phyloP scores from a whole-genome alignment of 805 yeast genomes.

The Hagleromyces aurorensis region DNA sequence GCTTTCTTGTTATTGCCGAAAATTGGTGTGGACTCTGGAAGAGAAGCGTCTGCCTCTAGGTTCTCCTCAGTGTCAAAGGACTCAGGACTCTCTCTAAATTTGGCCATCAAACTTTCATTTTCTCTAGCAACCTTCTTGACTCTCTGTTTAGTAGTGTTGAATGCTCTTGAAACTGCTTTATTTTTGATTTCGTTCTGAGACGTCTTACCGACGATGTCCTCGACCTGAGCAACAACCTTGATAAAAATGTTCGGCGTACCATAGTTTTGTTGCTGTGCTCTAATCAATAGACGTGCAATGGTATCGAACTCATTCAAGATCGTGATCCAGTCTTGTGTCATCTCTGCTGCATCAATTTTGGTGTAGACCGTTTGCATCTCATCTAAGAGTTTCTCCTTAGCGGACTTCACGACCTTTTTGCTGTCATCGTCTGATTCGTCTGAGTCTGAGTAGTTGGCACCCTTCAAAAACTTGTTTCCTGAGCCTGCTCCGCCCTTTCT shows the following conservation, averaged over 20 bases:
- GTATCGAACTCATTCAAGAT: conserved; percentile 73
- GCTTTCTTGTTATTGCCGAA: conserved; percentile 26
- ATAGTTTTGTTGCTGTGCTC: conserved; percentile 65
- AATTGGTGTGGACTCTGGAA: conserved; percentile 29
- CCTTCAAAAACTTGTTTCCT: conserved; percentile 31
- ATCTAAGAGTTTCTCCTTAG: conserved; percentile 85
- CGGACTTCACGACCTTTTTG: conserved; percentile 82
- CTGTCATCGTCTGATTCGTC: conserved; percentile 58
- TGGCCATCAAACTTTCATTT: conserved; percentile 48
- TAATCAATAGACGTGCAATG: conserved; percentile 55
- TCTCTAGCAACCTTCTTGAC: conserved; percentile 74
- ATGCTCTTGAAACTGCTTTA: conserved; percentile 81
- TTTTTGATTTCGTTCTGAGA: conserved; percentile 59
- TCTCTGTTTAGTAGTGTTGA: conserved; percentile 82
- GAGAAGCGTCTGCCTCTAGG: conserved; percentile 23
- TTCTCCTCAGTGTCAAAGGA: conserved; percentile 46
- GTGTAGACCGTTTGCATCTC: conserved; percentile 67
- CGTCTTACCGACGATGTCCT: conserved; percentile 53
- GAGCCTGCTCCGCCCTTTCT: conserved; percentile 29
- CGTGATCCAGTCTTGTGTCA: conserved; percentile 70
- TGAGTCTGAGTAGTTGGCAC: conserved; percentile 31
- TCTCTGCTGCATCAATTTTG: conserved; percentile 59
- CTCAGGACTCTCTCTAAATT: conserved; percentile 64
- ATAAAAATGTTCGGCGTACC: conserved; percentile 67
- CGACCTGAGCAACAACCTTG: conserved; percentile 61